These are phyloP conservation scores for Obelidium mucronatum DNA, from an alignment of 192 early-diverging fungal species.

Conservation along the genomic window DNA sequence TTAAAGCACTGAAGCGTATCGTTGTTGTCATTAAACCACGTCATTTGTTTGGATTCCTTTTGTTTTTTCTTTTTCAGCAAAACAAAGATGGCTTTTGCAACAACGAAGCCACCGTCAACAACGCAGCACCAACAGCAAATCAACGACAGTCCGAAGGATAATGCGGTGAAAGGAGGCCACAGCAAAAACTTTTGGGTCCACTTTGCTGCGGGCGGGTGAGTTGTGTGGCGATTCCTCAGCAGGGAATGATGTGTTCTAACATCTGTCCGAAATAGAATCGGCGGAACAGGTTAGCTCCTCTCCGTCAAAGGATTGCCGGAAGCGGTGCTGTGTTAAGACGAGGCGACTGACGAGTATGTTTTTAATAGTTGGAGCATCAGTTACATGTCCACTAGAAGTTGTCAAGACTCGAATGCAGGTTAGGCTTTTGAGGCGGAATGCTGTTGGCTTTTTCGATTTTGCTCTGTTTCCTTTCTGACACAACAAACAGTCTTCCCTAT, in stretches of 20 bases:
- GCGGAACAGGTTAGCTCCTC: slow-evolving; percentile 38
- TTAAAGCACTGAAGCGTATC: too few relatives aligned
- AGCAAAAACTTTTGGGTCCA: slow-evolving; percentile 52
- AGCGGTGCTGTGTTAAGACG: not conserved
- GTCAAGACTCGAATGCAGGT: slow-evolving; percentile 94
- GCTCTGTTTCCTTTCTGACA: too few relatives aligned
- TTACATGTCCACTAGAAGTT: slow-evolving; percentile 93
- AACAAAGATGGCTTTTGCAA: too few relatives aligned
- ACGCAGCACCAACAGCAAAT: too few relatives aligned
- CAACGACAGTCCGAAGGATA: too few relatives aligned
- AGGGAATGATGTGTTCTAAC: not conserved
- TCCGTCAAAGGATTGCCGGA: not conserved
- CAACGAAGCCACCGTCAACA: too few relatives aligned
- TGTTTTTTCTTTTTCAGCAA: too few relatives aligned
- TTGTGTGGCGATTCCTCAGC: not conserved
- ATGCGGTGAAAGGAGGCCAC: too few relatives aligned
- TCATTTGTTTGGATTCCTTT: too few relatives aligned
- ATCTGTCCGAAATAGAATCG: slow-evolving; percentile 14
- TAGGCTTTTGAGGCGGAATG: too few relatives aligned
- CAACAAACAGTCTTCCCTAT: slow-evolving; percentile 8
- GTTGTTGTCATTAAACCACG: too few relatives aligned
- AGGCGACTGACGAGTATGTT: not conserved
- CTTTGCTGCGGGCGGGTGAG: slow-evolving; percentile 75
- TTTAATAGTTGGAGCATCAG: slow-evolving; percentile 83
- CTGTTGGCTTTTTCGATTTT: too few relatives aligned